phyloP scores from a whole-genome alignment of 495 filamentous ascomycete genomes.

The Penicillium manginii region DNA sequence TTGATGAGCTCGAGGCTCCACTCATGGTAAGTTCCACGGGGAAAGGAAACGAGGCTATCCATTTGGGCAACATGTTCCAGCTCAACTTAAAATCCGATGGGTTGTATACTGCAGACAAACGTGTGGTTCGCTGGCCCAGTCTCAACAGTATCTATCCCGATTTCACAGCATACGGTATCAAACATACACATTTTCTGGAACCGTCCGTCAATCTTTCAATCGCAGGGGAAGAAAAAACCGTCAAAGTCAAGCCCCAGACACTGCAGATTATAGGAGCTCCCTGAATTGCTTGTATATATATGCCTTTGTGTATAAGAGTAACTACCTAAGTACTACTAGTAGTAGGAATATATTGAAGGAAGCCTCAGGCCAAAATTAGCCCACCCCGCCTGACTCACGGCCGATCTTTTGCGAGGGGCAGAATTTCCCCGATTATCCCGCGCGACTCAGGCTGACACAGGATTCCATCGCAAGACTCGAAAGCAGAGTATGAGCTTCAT shows the following conservation, averaged over 20 bases:
- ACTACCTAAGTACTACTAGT: no score
- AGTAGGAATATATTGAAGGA: background rate
- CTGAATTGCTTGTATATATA: no score
- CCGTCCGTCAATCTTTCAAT: constrained; percentile 15
- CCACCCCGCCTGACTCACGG: constrained; percentile 23
- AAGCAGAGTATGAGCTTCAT: no score
- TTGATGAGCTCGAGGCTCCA: constrained; percentile 11
- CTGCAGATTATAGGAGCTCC: background rate
- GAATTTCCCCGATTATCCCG: constrained; percentile 16
- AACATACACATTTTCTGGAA: constrained; percentile 8
- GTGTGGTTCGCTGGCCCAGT: background rate
- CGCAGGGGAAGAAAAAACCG: constrained; percentile 14
- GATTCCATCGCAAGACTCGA: background rate
- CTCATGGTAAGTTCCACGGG: constrained; percentile 5
- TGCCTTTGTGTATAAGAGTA: no score
- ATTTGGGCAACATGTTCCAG: constrained; percentile 21
- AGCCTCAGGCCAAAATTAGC: background rate
- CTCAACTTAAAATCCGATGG: constrained; percentile 15
- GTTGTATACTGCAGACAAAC: constrained; percentile 1
- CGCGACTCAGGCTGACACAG: no score
- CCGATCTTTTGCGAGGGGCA: constrained; percentile 28
- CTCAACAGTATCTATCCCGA: constrained; percentile 16
- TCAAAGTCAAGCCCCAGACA: background rate
- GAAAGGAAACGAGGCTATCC: constrained; percentile 17
- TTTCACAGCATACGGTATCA: constrained; percentile 24